These are phyloP conservation scores for Apiospora hydei DNA, from an alignment of 2,329 filamentous ascomycete species.

Conservation along the genomic window DNA sequence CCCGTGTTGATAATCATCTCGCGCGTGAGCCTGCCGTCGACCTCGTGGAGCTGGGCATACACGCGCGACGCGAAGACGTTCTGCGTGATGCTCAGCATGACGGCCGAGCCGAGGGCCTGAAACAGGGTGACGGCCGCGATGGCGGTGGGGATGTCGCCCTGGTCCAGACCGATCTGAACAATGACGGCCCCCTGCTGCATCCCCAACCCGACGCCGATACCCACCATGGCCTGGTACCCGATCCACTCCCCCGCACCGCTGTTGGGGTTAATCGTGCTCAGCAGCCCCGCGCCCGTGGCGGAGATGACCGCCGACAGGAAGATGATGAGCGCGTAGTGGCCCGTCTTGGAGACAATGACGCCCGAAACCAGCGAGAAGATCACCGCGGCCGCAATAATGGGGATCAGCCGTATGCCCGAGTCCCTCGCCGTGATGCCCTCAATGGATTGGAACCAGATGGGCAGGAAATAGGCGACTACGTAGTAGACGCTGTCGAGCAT, in stretches of 20 bases:
- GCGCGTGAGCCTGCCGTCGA: neutral
- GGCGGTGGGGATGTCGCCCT: neutral
- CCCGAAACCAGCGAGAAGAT: constrained; percentile 22
- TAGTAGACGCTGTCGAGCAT: neutral
- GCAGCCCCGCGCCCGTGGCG: constrained; percentile 44
- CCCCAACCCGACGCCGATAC: neutral
- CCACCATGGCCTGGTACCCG: constrained; percentile 42
- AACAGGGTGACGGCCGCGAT: neutral
- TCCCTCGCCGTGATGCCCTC: constrained; percentile 44
- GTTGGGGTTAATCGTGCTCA: constrained; percentile 41
- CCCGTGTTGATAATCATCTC: neutral
- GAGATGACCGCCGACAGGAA: constrained; percentile 37
- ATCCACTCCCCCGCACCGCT: constrained; percentile 44
- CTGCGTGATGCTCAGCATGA: neutral
- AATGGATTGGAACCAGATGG: constrained; percentile 36
- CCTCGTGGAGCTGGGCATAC: neutral
- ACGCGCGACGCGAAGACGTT: neutral
- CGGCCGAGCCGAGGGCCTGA: neutral
- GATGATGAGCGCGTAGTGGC: constrained; percentile 29
- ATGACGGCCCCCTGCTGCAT: constrained; percentile 5
- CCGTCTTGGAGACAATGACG: constrained; percentile 34
- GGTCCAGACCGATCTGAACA: neutral
- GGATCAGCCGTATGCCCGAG: constrained; percentile 34
- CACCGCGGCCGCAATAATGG: constrained; percentile 16
- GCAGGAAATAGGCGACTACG: constrained; percentile 44